Percentiles rank a stretch among this genome's conserved stretches.
These are phyloP conservation scores for Wickerhamomyces bisporus DNA, from an alignment of 805 yeast genomes.

Conservation along the genomic window DNA sequence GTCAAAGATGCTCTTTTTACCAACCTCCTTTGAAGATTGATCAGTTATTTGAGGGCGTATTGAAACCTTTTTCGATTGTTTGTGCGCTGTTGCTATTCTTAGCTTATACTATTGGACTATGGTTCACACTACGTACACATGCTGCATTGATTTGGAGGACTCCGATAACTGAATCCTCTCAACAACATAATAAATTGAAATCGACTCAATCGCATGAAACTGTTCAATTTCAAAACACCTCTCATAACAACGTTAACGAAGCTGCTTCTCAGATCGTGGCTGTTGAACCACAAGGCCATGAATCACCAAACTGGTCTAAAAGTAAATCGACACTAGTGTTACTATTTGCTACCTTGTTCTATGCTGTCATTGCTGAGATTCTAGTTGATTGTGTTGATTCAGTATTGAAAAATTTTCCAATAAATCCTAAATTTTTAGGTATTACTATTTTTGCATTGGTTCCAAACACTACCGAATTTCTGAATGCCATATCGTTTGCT, in stretches of 20 bases:
- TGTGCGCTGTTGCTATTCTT: conserved; percentile 78
- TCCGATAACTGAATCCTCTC: conserved; percentile 32
- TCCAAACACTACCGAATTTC: conserved; percentile 94
- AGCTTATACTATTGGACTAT: conserved; percentile 83
- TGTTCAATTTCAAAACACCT: background rate
- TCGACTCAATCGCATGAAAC: too few species aligned
- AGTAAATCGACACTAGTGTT: conserved; percentile 77
- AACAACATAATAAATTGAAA: conserved; percentile 6
- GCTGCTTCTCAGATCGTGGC: conserved; percentile 4
- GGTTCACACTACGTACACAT: conserved; percentile 92
- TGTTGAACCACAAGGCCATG: conserved; percentile 57
- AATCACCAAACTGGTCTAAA: conserved; percentile 96
- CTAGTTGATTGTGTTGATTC: conserved; percentile 91
- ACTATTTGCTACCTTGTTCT: conserved; percentile 76
- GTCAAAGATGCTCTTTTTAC: conserved; percentile 67
- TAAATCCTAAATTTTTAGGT: conserved; percentile 87
- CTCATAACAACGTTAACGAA: too few species aligned
- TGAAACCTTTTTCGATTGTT: conserved; percentile 75
- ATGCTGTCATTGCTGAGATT: conserved; percentile 92
- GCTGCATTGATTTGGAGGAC: conserved; percentile 95
- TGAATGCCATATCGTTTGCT: conserved; percentile 96
- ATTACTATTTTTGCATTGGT: conserved; percentile 92
- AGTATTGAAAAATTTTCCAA: conserved; percentile 71
- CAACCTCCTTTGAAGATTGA: conserved; percentile 76
- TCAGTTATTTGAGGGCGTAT: conserved; percentile 54